phyloP scores from a whole-genome alignment of 1,139 yeast species.

The Pneumocystis jirovecii region DNA sequence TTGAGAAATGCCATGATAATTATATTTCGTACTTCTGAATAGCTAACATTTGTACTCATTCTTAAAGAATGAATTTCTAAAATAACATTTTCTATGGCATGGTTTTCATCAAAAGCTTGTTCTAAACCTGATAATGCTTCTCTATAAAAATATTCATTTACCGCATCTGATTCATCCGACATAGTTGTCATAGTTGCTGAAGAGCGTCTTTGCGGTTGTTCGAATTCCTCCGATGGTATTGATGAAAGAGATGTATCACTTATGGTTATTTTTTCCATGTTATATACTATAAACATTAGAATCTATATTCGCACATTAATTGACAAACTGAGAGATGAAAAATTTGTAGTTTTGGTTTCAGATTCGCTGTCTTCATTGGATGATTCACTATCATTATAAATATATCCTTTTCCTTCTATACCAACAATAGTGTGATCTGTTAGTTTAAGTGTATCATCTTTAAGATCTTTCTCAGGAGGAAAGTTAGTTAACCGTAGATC shows the following conservation, averaged over 20 bases:
- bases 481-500: constrained; percentile 15
- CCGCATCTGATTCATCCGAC: constrained; percentile 23
- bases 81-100: constrained; percentile 82
- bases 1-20: constrained; percentile 54
- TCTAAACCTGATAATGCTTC: constrained; percentile 92
- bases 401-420: constrained; percentile 42
- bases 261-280: constrained; percentile 46
- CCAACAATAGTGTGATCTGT: constrained; percentile 38
- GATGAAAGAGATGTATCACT: constrained; percentile 65
- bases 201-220: constrained; percentile 7
- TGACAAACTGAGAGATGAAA: constrained; percentile 12
- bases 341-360: constrained; percentile 23
- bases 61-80: constrained; percentile 83
- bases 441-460: constrained; percentile 16
- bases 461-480: constrained; percentile 19
- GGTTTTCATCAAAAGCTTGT: constrained; percentile 82
- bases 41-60: constrained; percentile 93
- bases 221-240: constrained; percentile 26
- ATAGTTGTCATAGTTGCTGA: constrained; percentile 5
- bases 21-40: constrained; percentile 79
- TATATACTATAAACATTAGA: constrained; percentile 33
- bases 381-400: constrained; percentile 30
- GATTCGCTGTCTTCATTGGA: constrained; percentile 27
- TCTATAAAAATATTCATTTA: constrained; percentile 51
- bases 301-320: not conserved